phyloP scores from a whole-genome alignment of 495 filamentous ascomycete species.

The Saxophila tyrrhenica region DNA sequence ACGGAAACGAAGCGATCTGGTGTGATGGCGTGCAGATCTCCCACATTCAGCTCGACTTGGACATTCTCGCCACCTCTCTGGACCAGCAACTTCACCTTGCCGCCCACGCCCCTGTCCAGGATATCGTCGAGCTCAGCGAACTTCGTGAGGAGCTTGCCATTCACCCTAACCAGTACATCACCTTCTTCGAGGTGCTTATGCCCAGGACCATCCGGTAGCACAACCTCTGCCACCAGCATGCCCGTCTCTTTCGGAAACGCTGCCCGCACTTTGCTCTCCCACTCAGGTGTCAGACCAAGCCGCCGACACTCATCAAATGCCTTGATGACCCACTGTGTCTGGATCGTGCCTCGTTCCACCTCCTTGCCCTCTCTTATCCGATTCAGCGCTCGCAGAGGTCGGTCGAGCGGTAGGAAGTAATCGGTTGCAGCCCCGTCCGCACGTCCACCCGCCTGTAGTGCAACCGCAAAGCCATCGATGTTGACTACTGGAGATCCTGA shows the following conservation, averaged over 20 bases:
- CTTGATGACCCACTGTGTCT: slow-evolving; percentile 92
- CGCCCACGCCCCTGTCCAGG: slow-evolving; percentile 74
- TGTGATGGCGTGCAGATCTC: slow-evolving; percentile 87
- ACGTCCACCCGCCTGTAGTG: slow-evolving; percentile 87
- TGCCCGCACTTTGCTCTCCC: slow-evolving; percentile 72
- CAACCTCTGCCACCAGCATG: slow-evolving; percentile 92
- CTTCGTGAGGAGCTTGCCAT: slow-evolving; percentile 85
- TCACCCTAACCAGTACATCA: slow-evolving; percentile 90
- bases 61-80: slow-evolving; percentile 82
- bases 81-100: slow-evolving; percentile 60
- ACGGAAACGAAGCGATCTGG: slow-evolving; percentile 93
- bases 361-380: slow-evolving; percentile 66
- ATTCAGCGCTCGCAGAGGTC: slow-evolving; percentile 72
- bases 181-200: slow-evolving; percentile 80
- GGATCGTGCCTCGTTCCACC: slow-evolving; percentile 85
- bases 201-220: slow-evolving; percentile 81
- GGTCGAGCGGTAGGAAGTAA: slow-evolving; percentile 91
- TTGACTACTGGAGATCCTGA: slow-evolving; percentile 97
- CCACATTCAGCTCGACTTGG: slow-evolving; percentile 74
- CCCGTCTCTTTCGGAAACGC: slow-evolving; percentile 86
- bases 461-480: slow-evolving; percentile 83
- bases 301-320: slow-evolving; percentile 96
- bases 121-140: slow-evolving; percentile 92
- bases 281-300: slow-evolving; percentile 71
- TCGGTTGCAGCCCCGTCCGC: slow-evolving; percentile 92